A percentile compares a stretch with the other conserved stretches of the same genome.
Conservation (phyloP, 192 early-diverging fungal genomes). For the Gorgonomyces haynaldii region DNA sequence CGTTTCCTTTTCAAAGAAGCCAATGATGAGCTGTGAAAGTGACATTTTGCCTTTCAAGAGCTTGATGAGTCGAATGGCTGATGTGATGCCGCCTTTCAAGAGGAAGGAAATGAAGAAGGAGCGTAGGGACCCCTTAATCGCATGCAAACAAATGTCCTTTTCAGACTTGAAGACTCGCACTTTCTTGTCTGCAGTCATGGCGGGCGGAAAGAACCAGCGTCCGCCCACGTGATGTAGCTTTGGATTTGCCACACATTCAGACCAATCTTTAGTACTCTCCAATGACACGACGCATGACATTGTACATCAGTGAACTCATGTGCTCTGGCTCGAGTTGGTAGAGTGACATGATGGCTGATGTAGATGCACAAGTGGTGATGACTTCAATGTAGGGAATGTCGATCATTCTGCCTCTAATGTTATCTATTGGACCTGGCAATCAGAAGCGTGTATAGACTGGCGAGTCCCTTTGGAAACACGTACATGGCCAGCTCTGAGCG, state of each 20-base stretch:
- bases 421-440: no score
- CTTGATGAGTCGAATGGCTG: slow-evolving; percentile 33
- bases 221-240: no score
- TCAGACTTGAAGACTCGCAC: no score
- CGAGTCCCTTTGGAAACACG: slow-evolving; percentile 61
- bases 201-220: slow-evolving; percentile 74
- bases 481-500: slow-evolving; percentile 66
- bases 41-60: slow-evolving; percentile 8
- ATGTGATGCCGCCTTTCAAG: slow-evolving; percentile 43
- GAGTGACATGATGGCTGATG: slow-evolving; percentile 11
- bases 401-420: slow-evolving; percentile 43
- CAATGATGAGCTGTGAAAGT: no score
- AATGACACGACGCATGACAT: slow-evolving; percentile 29
- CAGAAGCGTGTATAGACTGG: slow-evolving; percentile 53
- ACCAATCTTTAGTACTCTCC: slow-evolving; percentile 28
- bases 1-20: neutral
- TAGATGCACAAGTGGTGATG: slow-evolving; percentile 41
- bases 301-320: slow-evolving; percentile 28
- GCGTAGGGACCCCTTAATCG: slow-evolving; percentile 35
- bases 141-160: slow-evolving; percentile 29
- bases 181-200: slow-evolving; percentile 67
- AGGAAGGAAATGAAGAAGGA: slow-evolving; percentile 42
- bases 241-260: no score
- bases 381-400: slow-evolving; percentile 54
- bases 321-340: slow-evolving; percentile 32